A percentile compares a stretch with the other conserved stretches of the same genome.
Conservation (phyloP, 441 rosid species). For the Pelargonium hybrid region DNA sequence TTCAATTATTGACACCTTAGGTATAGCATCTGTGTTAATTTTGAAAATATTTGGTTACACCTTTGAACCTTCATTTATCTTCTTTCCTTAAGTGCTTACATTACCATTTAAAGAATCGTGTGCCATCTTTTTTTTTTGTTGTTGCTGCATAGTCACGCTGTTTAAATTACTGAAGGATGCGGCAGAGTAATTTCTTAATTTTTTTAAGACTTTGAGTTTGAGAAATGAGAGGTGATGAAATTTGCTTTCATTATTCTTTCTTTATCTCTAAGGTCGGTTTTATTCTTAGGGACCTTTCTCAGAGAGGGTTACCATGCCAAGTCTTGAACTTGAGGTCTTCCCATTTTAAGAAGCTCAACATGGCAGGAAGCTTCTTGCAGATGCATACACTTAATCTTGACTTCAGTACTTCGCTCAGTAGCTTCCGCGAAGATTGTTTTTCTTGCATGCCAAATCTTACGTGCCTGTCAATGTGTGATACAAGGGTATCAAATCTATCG, state of each 20-base stretch:
- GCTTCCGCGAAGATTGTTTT: slow-evolving; percentile 76
- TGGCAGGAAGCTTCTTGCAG: slow-evolving; percentile 53
- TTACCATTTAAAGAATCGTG: background rate
- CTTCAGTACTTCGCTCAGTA: slow-evolving; percentile 42
- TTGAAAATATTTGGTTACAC: background rate
- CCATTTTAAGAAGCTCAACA: slow-evolving; percentile 58
- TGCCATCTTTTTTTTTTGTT: background rate
- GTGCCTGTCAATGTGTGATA: slow-evolving; percentile 72
- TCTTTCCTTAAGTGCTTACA: background rate
- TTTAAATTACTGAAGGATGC: too few species aligned
- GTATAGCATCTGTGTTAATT: too few species aligned
- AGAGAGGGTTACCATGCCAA: slow-evolving; percentile 61
- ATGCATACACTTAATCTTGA: slow-evolving; percentile 65
- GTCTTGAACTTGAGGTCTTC: slow-evolving; percentile 57
- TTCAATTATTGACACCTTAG: too few species aligned
- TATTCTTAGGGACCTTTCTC: slow-evolving; percentile 50
- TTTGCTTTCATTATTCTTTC: background rate
- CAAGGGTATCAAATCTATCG: slow-evolving; percentile 72
- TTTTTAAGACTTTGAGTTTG: background rate
- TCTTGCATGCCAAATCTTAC: slow-evolving; percentile 68
- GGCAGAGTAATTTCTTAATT: too few species aligned
- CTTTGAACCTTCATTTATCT: background rate
- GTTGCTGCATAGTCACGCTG: background rate
- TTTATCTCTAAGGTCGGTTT: slow-evolving; percentile 20
- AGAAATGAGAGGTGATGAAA: background rate